Conservation (phyloP, 176 grass and related monocot species). For the Juncus inflexus region DNA sequence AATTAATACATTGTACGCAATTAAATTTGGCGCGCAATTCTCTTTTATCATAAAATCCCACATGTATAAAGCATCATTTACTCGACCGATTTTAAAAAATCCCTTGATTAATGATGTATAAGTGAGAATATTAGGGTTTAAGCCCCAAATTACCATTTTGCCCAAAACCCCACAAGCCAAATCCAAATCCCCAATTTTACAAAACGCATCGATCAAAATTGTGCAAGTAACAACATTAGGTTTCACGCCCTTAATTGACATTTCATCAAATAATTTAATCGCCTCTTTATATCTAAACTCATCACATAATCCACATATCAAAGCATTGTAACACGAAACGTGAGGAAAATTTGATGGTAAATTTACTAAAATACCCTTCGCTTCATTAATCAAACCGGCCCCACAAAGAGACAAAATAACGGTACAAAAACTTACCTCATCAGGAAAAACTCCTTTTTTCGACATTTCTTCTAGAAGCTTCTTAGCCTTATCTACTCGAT, state of each 20-base stretch:
- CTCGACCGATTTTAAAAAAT: conserved; percentile 39
- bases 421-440: conserved; percentile 58
- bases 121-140: conserved; percentile 51
- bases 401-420: conserved; percentile 61
- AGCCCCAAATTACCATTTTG: conserved; percentile 61
- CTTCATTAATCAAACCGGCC: conserved; percentile 52
- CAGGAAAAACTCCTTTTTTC: conserved; percentile 55
- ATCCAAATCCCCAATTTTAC: conserved; percentile 41
- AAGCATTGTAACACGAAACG: conserved; percentile 46
- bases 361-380: conserved; percentile 36
- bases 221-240: conserved; percentile 68
- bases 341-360: conserved; percentile 26
- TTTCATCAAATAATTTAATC: conserved; percentile 48
- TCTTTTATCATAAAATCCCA: conserved; percentile 72
- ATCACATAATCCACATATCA: conserved; percentile 42
- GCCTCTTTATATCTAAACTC: conserved; percentile 44
- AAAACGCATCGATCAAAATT: conserved; percentile 45
- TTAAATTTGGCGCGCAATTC: conserved; percentile 42
- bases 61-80: conserved; percentile 46
- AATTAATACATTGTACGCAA: conserved; percentile 77
- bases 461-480: conserved; percentile 76
- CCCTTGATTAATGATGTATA: conserved; percentile 53
- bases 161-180: conserved; percentile 54
- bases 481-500: conserved; percentile 49
- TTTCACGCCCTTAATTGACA: conserved; percentile 34